Base-by-base conservation (phyloP, 2,329 filamentous ascomycete genomes). In the Colletotrichum tabaci region DNA sequence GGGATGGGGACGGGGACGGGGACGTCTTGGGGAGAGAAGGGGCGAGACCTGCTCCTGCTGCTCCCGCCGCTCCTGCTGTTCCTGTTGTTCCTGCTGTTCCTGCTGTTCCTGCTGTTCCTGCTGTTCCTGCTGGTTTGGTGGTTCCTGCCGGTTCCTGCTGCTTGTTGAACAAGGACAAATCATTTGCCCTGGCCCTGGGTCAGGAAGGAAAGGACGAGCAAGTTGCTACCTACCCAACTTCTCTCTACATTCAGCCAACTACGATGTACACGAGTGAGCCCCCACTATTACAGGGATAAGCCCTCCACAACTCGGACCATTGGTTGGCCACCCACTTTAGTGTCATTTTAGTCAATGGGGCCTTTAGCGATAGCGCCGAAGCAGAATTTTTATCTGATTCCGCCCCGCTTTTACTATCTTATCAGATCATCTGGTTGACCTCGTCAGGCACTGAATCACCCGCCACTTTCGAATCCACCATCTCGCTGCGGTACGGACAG, bases 381-480 rank as follows among this genome's bases (percentile, higher is more conserved):
- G 66, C 55, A 66, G 63, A 72, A 21, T 62, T 65, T 65, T 70
- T 70, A 70, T 70, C 71, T 61, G 66, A 73, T 70, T 23, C 3
- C 6, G 57, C 16, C 26, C 70, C 66, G 44, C 50, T 66, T 68
- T 71, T 71, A 46, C 61, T 61, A 73, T 73, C 71, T 73, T 73
- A 73, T 73, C 71, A 73, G 71, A 73, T 73, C 61, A 71, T 73
- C 71, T 61, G 44, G 18, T 46, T 23, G 57, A 46, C 46, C 26
- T 35, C 38, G 8, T 16, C n/a, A 18, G 26, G 46, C n/a, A 23
- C 44, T 15, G 58, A 53, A 30, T 1, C 53, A 46, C 47, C 67
- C 53, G 55, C 44, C 55, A 60, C 46, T 42, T 57, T 23, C 50
- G 15, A 35, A 12, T 42, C 21, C 42, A 15, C 0, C 46, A 49